Base-by-base conservation (phyloP, 805 yeast genomes). In the Sporopachydermia lactativora region DNA sequence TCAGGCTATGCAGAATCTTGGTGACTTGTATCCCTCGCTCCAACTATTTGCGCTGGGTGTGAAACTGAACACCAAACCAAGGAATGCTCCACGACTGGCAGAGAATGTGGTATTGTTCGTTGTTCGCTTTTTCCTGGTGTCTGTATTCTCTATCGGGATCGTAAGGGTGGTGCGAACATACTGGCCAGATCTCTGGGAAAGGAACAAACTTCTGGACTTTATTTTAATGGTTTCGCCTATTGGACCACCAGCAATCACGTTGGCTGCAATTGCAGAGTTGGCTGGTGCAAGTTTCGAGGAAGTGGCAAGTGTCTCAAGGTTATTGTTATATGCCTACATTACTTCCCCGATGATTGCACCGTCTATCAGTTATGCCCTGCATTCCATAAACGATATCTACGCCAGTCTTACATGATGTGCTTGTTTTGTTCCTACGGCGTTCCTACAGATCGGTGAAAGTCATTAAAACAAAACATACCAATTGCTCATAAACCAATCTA, bases 181-280 rank as follows among this genome's bases (percentile, higher is more conserved):
- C 31, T 14, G 34, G 19, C 44, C 41, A 5, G 35, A 45, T n/a
- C 11, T 47, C 4, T 47, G 50, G 50, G 28, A 40, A 15, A 15
- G 41, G 31, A 49, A 47, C 28, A 45, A 46, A 17, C 18, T 47
- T 18, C 37, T 47, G 35, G 47, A 47, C 37, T 47, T 47, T 19
- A 37, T 47, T 19, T 40, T 47, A 19, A 47, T 47, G 47, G 41
- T 47, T 18, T 39, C 49, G 11, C 48, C 50, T 3, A 45, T 40
- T 3, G 50, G 50, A 3, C 50, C 50, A 15, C 49, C 50, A 18
- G 50, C 50, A 5, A 42, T 47, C 35, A 47, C 48, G 18, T 35
- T 47, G 17, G 50, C 50, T 3, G 49, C 50, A 17, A 49, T 47
- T 15, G 50, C 50, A 16, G 49, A 47, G 24, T 40, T 47, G 3